Percentiles rank a stretch among this genome's conserved stretches.
Conservation (phyloP, 345 rosid species). For the Mangifera indica region DNA sequence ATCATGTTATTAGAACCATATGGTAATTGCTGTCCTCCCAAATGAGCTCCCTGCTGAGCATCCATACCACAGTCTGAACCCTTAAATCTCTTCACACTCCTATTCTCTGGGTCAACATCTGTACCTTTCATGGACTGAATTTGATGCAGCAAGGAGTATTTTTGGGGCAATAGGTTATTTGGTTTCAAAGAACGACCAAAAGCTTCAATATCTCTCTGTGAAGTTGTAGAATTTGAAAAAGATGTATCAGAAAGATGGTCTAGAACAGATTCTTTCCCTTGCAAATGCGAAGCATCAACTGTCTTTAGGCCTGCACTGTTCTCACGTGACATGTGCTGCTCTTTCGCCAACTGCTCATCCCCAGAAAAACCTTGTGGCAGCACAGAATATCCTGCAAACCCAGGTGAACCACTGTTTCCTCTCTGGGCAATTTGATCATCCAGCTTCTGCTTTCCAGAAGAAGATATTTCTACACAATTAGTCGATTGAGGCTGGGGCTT, state of each 20-base stretch:
- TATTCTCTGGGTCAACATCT: slow-evolving; percentile 45
- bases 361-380: slow-evolving; percentile 35
- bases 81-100: slow-evolving; percentile 50
- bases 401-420: slow-evolving; percentile 36
- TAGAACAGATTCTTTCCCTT: slow-evolving; percentile 33
- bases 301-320: slow-evolving; percentile 27
- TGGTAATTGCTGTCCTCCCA: slow-evolving; percentile 41
- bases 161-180: slow-evolving; percentile 38
- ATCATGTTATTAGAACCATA: slow-evolving; percentile 31
- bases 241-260: slow-evolving; percentile 29
- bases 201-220: slow-evolving; percentile 58
- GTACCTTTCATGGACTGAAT: slow-evolving; percentile 52
- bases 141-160: slow-evolving; percentile 47
- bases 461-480: slow-evolving; percentile 39
- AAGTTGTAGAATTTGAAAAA: slow-evolving; percentile 30
- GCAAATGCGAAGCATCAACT: slow-evolving; percentile 16
- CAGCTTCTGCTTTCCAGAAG: slow-evolving; percentile 34
- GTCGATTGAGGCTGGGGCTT: slow-evolving; percentile 35
- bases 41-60: slow-evolving; percentile 37
- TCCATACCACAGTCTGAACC: slow-evolving; percentile 42
- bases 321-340: slow-evolving; percentile 26
- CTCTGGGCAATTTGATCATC: slow-evolving; percentile 38
- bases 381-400: slow-evolving; percentile 29
- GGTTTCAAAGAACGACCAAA: slow-evolving; percentile 56
- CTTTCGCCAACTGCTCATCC: slow-evolving; percentile 45